Conservation (phyloP, 108 stramenopile genomes). For the Nitzschia inconspicua region DNA sequence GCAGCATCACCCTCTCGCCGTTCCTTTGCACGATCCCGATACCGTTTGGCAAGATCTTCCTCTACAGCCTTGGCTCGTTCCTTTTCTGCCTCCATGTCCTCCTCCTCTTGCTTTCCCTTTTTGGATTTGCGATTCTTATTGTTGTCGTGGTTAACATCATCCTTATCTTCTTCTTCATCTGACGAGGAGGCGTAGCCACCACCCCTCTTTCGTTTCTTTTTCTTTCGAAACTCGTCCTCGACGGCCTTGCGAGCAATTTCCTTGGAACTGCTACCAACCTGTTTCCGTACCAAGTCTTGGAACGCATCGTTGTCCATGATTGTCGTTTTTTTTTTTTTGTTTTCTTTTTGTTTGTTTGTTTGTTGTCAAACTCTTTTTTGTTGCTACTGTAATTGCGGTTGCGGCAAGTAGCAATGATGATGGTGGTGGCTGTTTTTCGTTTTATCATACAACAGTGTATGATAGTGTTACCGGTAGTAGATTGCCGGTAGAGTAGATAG, state of each 20-base stretch:
- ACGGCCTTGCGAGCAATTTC: conserved; percentile 80
- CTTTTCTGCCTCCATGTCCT: conserved; percentile 8
- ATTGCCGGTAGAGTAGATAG: too few species aligned
- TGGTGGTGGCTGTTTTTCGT: too few species aligned
- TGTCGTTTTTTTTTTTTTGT: background rate
- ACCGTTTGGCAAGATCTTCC: conserved; percentile 24
- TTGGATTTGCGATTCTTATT: conserved; percentile 11
- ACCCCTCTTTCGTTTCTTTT: conserved; percentile 26
- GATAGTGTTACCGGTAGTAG: too few species aligned
- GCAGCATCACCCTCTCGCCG: conserved; percentile 61
- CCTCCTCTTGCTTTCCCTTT: conserved; percentile 26
- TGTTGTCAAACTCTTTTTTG: too few species aligned
- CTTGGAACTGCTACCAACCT: conserved; percentile 40
- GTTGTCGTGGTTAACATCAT: conserved; percentile 27
- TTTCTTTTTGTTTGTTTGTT: background rate
- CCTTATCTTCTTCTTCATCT: conserved; percentile 20
- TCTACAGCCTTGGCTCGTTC: too few species aligned
- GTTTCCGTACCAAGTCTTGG: conserved; percentile 51
- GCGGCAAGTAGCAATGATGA: too few species aligned
- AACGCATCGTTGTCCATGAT: conserved; percentile 82
- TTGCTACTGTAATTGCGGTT: too few species aligned
- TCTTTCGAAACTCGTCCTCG: conserved; percentile 59
- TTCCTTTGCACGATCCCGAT: conserved; percentile 84
- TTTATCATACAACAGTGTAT: too few species aligned
- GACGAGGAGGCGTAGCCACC: background rate